phyloP scores from a whole-genome alignment of 2,329 filamentous ascomycete species.

The Venturia pyrina region DNA sequence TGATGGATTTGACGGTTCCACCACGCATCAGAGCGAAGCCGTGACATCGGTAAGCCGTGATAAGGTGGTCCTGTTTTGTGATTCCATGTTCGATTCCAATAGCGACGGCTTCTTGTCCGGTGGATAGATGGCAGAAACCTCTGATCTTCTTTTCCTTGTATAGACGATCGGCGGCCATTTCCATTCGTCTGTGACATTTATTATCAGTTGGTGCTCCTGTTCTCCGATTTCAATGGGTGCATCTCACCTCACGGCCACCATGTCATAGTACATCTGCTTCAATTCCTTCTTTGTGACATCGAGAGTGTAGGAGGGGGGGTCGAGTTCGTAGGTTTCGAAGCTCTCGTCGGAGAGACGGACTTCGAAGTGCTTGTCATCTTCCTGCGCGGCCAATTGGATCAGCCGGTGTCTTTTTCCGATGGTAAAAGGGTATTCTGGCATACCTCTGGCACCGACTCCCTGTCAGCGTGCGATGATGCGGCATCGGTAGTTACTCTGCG shows the following conservation, averaged over 20 bases:
- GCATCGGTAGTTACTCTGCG: conserved; percentile 89
- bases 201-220: background rate
- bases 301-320: conserved; percentile 87
- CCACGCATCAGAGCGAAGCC: conserved; percentile 97
- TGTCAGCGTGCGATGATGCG: conserved; percentile 80
- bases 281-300: conserved; percentile 94
- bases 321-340: conserved; percentile 98
- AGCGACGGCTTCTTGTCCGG: conserved; percentile 93
- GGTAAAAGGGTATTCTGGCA: background rate
- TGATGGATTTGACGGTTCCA: conserved; percentile 79
- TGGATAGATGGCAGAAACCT: conserved; percentile 98
- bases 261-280: conserved; percentile 98
- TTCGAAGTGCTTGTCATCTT: conserved; percentile 87
- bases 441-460: conserved; percentile 55
- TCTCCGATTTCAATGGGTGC: background rate
- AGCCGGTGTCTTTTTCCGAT: background rate
- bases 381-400: conserved; percentile 39
- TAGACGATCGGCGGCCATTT: conserved; percentile 96
- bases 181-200: conserved; percentile 67
- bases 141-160: conserved; percentile 99
- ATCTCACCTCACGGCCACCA: conserved; percentile 82
- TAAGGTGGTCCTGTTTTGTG: conserved; percentile 82
- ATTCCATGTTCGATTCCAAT: conserved; percentile 96
- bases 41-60: conserved; percentile 98
- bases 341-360: conserved; percentile 93